Base-by-base conservation (phyloP, 139 green algal species). In the Chlamydomonas incerta region DNA sequence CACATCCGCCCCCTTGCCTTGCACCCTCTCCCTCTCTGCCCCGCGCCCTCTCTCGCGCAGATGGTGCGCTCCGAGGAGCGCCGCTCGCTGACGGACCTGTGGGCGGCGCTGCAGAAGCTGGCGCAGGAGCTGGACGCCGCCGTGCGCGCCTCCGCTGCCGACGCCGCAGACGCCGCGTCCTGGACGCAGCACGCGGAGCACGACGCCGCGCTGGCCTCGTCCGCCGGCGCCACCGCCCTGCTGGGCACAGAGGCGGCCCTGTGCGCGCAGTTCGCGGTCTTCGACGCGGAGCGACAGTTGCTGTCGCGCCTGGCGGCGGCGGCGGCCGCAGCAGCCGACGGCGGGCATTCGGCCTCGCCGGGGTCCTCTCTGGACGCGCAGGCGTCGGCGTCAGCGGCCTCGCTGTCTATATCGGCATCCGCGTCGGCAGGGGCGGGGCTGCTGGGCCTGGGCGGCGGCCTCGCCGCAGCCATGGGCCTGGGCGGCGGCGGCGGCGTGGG, bases 221-320 rank as follows among this genome's bases (percentile, higher is more conserved):
- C 75, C 50, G 46, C 65, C 21, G 79, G 79, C 14, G 47, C 79
- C 17, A 47, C 55, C 46, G 47, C 66, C n/a, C 79, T 85, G 46
- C 63, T 85, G 60, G 79, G 65, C n/a, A 26, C 31, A 47, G 79
- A 75, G 15, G 11, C 47, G 3, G 47, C 47, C 24, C 79, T 85
- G 21, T 75, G 66, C 47, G 41, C 66, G 6, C 9, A 47, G 31
- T 85, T 55, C 29, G 10, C 79, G 28, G 66, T 85, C n/a, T 50
- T 85, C n/a, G 79, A 85, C 33, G n/a, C 8, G 29, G 41, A 83
- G 29, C 63, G 63, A 6, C 77, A 83, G 77, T 29, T 50, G 62
- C 77, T 83, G 77, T 21, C 52, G 37, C 28, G 52, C 18, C 29
- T 72, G 68, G 9, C 60, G 10, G 60, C 28, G 10, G 75, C 60